Percentiles rank a stretch among this genome's conserved stretches.
Evolutionary conservation across 345 rosid genomes (phyloP).

Genomic region (Eucalyptus brandiana): DNA sequence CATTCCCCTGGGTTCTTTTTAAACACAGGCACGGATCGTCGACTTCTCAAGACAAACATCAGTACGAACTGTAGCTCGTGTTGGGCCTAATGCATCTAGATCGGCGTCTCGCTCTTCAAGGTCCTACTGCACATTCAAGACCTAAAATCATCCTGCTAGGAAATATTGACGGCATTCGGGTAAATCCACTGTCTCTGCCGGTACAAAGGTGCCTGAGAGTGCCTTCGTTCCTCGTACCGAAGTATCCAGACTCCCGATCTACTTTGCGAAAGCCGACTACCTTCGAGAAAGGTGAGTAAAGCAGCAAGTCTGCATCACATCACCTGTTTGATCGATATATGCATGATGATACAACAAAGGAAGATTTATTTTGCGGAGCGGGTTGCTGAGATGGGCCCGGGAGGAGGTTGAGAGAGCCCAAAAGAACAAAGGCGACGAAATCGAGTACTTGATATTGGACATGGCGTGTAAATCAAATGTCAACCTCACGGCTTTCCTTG

Average conservation of each 20-base stretch:
- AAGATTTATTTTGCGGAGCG: background rate
- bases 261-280: constrained; percentile 11
- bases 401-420: background rate
- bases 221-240: constrained; percentile 10
- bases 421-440: background rate
- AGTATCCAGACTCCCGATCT: background rate
- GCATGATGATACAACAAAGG: background rate
- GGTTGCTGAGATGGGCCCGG: background rate
- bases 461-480: background rate
- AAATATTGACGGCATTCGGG: constrained; percentile 4
- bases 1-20: constrained; percentile 13
- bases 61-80: background rate
- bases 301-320: background rate
- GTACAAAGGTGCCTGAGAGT: background rate
- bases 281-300: constrained; percentile 11
- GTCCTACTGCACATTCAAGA: background rate
- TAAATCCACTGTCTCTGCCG: constrained; percentile 3
- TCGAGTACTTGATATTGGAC: background rate
- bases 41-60: background rate
- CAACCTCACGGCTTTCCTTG: background rate
- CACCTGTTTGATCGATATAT: background rate
- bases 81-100: background rate
- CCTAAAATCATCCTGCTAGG: background rate
- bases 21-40: background rate
- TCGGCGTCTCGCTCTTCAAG: background rate